Evolutionary conservation across 768 basidiomycete species (phyloP).

Genomic region (Glaciozyma martinii): DNA sequence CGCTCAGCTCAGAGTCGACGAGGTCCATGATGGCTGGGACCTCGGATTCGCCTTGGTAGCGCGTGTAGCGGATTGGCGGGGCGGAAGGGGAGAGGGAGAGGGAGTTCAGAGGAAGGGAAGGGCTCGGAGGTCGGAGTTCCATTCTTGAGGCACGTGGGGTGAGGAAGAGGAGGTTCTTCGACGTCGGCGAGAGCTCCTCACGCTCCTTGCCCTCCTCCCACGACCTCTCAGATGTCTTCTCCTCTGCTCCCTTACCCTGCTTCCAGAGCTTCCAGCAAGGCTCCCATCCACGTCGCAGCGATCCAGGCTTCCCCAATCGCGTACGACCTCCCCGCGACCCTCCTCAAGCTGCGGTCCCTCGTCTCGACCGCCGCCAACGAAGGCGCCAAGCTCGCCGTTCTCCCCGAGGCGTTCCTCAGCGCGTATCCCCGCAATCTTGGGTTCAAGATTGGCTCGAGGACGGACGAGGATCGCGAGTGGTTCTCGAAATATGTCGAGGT

Average conservation of each 20-base stretch:
- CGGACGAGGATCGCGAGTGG: conserved; percentile 1
- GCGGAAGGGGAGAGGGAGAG: not conserved
- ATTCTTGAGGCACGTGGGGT: too few species aligned
- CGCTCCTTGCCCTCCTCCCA: too few species aligned
- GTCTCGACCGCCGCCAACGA: not conserved
- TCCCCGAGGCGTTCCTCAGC: conserved; percentile 4
- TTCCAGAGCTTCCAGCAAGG: not conserved
- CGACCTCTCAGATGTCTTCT: too few species aligned
- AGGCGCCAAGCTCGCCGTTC: conserved; percentile 1
- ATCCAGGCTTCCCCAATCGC: conserved; percentile 2
- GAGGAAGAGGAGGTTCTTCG: too few species aligned
- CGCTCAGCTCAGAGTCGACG: conserved; percentile 83
- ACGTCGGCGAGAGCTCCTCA: too few species aligned
- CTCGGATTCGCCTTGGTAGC: conserved; percentile 30
- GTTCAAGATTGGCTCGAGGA: conserved; percentile 1
- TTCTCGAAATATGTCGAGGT: not conserved
- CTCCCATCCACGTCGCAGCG: not conserved
- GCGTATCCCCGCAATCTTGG: not conserved
- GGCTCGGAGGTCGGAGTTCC: too few species aligned
- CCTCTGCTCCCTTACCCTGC: too few species aligned
- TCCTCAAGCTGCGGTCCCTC: not conserved
- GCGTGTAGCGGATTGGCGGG: not conserved
- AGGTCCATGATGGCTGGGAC: conserved; percentile 69
- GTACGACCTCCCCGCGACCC: not conserved
- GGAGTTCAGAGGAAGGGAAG: not conserved